These are phyloP conservation scores for Symbiodinium pilosum DNA, from an alignment of 73 alveolate genomes.

Conservation along the genomic window DNA sequence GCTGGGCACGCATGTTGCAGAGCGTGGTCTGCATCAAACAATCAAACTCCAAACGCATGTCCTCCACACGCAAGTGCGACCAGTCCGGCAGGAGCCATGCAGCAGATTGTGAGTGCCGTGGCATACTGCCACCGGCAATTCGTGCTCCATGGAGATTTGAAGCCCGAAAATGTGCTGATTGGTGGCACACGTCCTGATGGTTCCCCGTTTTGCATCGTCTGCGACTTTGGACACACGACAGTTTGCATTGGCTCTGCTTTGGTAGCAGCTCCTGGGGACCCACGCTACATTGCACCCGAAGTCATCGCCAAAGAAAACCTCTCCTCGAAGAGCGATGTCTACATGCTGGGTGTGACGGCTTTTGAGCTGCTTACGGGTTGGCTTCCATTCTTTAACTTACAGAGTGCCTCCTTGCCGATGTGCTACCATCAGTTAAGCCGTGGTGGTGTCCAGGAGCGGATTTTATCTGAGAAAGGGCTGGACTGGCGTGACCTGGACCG, in stretches of 20 bases:
- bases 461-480: slow-evolving; percentile 69
- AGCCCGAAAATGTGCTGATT: slow-evolving; percentile 98
- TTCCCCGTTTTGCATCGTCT: slow-evolving; percentile 60
- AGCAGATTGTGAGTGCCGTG: slow-evolving; percentile 98
- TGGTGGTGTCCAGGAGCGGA: slow-evolving; percentile 67
- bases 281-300: slow-evolving; percentile 74
- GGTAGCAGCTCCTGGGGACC: slow-evolving; percentile 83
- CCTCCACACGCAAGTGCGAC: too few species aligned
- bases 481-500: slow-evolving; percentile 74
- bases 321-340: slow-evolving; percentile 67
- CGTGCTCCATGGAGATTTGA: slow-evolving; percentile 98
- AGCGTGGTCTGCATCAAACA: too few species aligned
- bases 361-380: slow-evolving; percentile 84
- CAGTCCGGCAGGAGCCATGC: slow-evolving; percentile 96
- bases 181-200: slow-evolving; percentile 96
- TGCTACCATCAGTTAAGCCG: slow-evolving; percentile 88
- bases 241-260: slow-evolving; percentile 66
- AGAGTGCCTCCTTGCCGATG: slow-evolving; percentile 54
- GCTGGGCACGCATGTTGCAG: too few species aligned
- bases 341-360: slow-evolving; percentile 80
- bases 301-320: slow-evolving; percentile 76
- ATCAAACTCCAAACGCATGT: too few species aligned
- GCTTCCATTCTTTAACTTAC: slow-evolving; percentile 61
- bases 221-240: slow-evolving; percentile 83
- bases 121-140: slow-evolving; percentile 98